Evolutionary conservation across 495 filamentous ascomycete genomes (phyloP).

Genomic region (Evansstolkia leycettana): DNA sequence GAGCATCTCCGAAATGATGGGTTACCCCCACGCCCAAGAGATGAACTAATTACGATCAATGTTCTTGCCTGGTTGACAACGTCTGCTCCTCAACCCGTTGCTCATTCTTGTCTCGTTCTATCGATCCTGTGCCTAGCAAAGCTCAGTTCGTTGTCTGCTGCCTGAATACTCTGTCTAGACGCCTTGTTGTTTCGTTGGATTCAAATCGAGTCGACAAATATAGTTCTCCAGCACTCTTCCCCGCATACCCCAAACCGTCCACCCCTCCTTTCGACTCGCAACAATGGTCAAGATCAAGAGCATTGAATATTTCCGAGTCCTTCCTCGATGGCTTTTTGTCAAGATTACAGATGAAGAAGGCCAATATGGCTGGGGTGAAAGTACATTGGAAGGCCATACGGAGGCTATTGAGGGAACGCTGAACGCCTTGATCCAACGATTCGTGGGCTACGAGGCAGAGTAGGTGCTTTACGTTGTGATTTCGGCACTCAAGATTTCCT

Average conservation of each 20-base stretch:
- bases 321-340: constrained; percentile 70
- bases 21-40: no score
- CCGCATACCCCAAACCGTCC: neutral
- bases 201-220: no score
- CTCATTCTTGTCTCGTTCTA: no score
- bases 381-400: constrained; percentile 64
- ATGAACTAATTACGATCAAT: no score
- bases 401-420: constrained; percentile 66
- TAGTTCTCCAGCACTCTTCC: neutral
- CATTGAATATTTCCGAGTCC: constrained; percentile 65
- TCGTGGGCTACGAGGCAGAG: constrained; percentile 63
- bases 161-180: no score
- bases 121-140: no score
- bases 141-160: no score
- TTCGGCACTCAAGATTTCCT: no score
- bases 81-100: no score
- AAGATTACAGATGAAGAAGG: constrained; percentile 56
- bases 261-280: neutral
- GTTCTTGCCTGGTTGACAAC: no score
- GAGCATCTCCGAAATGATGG: no score
- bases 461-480: constrained; percentile 27
- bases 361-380: constrained; percentile 66
- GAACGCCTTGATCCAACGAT: constrained; percentile 50
- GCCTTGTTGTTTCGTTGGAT: no score
- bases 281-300: constrained; percentile 53